Base-by-base conservation (phyloP, 495 filamentous ascomycete species). In the Evansstolkia leycettana region DNA sequence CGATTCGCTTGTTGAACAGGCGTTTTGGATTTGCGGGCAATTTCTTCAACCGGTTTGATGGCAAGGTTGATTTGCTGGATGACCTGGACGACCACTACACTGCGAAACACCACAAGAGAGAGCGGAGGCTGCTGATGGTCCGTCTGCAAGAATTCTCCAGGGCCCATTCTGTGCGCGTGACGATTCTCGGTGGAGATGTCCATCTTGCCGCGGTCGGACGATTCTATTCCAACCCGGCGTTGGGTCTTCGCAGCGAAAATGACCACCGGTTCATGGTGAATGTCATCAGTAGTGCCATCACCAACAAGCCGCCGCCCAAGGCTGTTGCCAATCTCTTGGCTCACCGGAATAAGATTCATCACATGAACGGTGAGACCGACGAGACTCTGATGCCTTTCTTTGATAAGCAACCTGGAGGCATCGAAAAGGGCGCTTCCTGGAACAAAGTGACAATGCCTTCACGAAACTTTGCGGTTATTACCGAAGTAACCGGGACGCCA, bases 31-130 rank as follows among this genome's bases (percentile, higher is more conserved):
- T 92, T 32, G 84, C 80, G 4, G 84, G 84, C 17, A 74, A 75
- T 41, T 63, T 94, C 13, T 94, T 96, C 72, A 94, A 96, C 56
- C 73, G 80, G 33, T 96, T 94, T 38, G 89, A 94, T 54, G 89
- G 89, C 17, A 73, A 76, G 43, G 76, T 92, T 9, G 89, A 96
- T 65, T 67, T 94, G 17, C 65, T 94, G 6, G 89, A 96, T 50
- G 89, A 95, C 47, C 66, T 95, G 12, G 88, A 94, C 50, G 89
- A 94, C 52, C 89, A 96, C 52, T 94, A 94, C 61, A 93, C 85
- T 17, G 86, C 89, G 9, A 75, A 76, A 19, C 84, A 84, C 37
- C 89, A 96, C 67, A 96, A 94, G 55, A 70, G 73, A 28, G 89
- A 95, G 64, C 79, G 89, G 29, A 78, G 76, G 41, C 59, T 67